Percentiles rank a stretch among this genome's conserved stretches.
These are phyloP conservation scores for Margaritispora aquatica DNA, from an alignment of 495 filamentous ascomycete species.

Conservation along the genomic window DNA sequence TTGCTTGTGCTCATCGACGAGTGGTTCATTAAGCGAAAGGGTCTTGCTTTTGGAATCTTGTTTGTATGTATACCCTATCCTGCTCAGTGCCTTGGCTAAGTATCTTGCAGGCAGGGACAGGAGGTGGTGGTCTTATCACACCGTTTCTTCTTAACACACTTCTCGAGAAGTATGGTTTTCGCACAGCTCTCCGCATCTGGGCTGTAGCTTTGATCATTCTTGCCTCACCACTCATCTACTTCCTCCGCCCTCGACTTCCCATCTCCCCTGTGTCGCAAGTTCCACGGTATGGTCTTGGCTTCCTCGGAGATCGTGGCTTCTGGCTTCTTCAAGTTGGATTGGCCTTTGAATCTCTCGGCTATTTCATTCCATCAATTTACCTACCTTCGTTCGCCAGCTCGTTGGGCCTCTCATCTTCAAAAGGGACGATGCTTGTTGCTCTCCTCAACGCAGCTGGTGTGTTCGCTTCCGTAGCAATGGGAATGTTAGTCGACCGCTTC, in stretches of 20 bases:
- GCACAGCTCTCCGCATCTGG: constrained; percentile 47
- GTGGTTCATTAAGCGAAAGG: constrained; percentile 45
- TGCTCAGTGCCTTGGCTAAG: constrained; percentile 36
- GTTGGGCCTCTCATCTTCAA: constrained; percentile 20
- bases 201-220: constrained; percentile 41
- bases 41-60: constrained; percentile 45
- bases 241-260: constrained; percentile 53
- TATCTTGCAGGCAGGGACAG: constrained; percentile 31
- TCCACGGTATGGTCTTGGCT: constrained; percentile 36
- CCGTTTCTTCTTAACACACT: constrained; percentile 18
- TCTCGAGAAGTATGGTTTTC: constrained; percentile 41
- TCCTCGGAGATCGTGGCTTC: constrained; percentile 41
- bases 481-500: constrained; percentile 52
- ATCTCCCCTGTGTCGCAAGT: constrained; percentile 25
- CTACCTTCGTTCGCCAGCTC: constrained; percentile 54
- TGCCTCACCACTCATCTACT: constrained; percentile 48
- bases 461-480: constrained; percentile 52
- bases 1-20: constrained; percentile 30
- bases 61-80: constrained; percentile 41
- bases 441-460: constrained; percentile 53
- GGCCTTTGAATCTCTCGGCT: constrained; percentile 57
- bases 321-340: constrained; percentile 47
- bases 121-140: constrained; percentile 12
- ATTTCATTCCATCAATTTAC: constrained; percentile 62
- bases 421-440: constrained; percentile 42